Evolutionary conservation across 2,329 filamentous ascomycete species (phyloP), one percentile per base, ranked within the genome.

Genomic region (Aspergillus novoparasiticus): DNA sequence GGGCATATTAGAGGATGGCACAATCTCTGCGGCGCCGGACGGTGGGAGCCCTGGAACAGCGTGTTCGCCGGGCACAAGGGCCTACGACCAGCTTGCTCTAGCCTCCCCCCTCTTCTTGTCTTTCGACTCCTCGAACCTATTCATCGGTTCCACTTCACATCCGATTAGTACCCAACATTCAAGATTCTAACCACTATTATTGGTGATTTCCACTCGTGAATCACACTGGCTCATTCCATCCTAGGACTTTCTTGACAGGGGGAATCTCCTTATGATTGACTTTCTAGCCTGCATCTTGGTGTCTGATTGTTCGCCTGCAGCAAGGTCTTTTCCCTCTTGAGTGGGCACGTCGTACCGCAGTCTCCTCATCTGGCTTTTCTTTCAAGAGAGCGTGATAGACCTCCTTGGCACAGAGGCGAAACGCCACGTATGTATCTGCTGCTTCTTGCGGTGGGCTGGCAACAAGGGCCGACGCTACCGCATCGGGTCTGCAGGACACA

Each of bases 1-100:
- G 51, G 43, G 19, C 59, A 21, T 46, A 45, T 32, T 60, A 56
- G 54, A 63, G 43, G 55, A 68, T 53, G 64, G 55, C 61, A 63
- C 60, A 55, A 53, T 58, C 45, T 54, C 56, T 61, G 64, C 58
- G 61, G 60, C 60, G 39, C 61, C 48, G 60, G 55, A 55, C 57
- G 45, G 60, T 32, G 46, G 53, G 54, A 43, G 57, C 41, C 57
- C 55, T 39, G 12, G 45, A 61, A 56, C 54, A 28, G 61, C 55
- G 61, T 56, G 39, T 45, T 39, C 23, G 30, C 32, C 34, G 45
- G 50, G 21, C 30, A 53, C 50, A 53, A 36, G 51, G 12, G 51
- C 9, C 30, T 46, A 34, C 43, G 10, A 28, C n/a, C 2, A 19
- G n/a, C 21, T 11, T 50, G 14, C 56, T 32, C 23, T 58, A 28